Conservation (phyloP, 2,329 filamentous ascomycete species). For the Scedosporium dehoogii region DNA sequence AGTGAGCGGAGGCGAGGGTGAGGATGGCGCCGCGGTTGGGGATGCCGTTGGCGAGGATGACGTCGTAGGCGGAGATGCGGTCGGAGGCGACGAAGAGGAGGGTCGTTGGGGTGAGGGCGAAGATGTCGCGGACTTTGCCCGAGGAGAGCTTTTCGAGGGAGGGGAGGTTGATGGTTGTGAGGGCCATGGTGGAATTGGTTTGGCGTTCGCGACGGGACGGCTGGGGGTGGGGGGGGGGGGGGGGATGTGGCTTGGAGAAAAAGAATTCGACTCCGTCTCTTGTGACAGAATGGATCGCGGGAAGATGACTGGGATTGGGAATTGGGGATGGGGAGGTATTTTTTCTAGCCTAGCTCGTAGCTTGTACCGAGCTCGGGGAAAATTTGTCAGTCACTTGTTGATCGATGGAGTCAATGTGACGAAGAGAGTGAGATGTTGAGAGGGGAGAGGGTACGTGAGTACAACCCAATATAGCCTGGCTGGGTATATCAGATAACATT, state of each 20-base stretch:
- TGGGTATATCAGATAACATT: too few relatives aligned
- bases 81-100: constrained; percentile 81
- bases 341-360: neutral
- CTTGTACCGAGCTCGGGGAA: neutral
- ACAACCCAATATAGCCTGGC: too few relatives aligned
- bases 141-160: constrained; percentile 25
- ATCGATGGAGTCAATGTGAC: too few relatives aligned
- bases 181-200: constrained; percentile 10
- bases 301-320: neutral
- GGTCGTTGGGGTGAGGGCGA: constrained; percentile 48
- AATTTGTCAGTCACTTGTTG: neutral
- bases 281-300: neutral
- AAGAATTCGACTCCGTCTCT: neutral
- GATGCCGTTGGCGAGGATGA: constrained; percentile 66
- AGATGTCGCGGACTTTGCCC: constrained; percentile 74
- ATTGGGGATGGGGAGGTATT: neutral
- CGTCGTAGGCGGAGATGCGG: constrained; percentile 92
- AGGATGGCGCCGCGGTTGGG: constrained; percentile 44
- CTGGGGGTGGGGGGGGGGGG: too few relatives aligned
- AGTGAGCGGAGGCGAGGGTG: constrained; percentile 33
- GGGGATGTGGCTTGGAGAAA: neutral
- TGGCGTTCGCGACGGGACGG: neutral
- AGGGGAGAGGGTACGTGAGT: too few relatives aligned
- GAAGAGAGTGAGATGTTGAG: too few relatives aligned
- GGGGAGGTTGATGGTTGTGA: constrained; percentile 19